These are phyloP conservation scores for Gyrodon lividus DNA, from an alignment of 768 basidiomycete species.

Conservation along the genomic window DNA sequence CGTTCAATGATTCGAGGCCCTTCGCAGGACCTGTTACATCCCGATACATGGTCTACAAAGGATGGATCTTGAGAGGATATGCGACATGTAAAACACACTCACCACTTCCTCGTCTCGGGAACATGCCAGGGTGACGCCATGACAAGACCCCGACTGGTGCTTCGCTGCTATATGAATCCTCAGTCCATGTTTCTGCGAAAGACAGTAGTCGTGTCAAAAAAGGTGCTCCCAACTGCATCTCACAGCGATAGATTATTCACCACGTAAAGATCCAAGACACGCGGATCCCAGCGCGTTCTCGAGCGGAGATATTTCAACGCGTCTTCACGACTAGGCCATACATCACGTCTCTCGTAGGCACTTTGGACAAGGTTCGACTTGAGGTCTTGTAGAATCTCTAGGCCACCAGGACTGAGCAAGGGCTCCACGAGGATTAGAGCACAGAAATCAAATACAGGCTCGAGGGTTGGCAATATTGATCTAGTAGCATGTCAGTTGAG, in stretches of 20 bases:
- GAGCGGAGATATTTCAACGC: conserved; percentile 40
- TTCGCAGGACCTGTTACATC: conserved; percentile 54
- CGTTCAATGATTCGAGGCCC: conserved; percentile 49
- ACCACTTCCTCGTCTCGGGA: conserved; percentile 63
- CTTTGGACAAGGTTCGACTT: conserved; percentile 42
- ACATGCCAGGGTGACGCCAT: conserved; percentile 53
- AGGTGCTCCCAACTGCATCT: background rate
- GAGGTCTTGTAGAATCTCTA: conserved; percentile 41
- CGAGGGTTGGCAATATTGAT: conserved; percentile 50
- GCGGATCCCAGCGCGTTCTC: conserved; percentile 49
- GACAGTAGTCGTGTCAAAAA: background rate
- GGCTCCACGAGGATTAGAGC: conserved; percentile 64
- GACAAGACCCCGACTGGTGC: conserved; percentile 32
- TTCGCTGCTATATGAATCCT: conserved; percentile 35
- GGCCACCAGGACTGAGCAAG: conserved; percentile 53
- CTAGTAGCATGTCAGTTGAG: conserved; percentile 31
- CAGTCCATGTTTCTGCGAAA: conserved; percentile 46
- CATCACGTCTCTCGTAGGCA: conserved; percentile 50
- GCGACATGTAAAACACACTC: conserved; percentile 18
- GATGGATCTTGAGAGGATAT: background rate
- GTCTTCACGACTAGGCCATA: conserved; percentile 48
- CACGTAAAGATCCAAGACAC: conserved; percentile 51
- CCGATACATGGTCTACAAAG: conserved; percentile 57
- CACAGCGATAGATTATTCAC: conserved; percentile 34
- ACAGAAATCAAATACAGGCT: conserved; percentile 44